These are phyloP conservation scores for Hirschfeldia incana DNA, from an alignment of 345 rosid species.

Conservation along the genomic window DNA sequence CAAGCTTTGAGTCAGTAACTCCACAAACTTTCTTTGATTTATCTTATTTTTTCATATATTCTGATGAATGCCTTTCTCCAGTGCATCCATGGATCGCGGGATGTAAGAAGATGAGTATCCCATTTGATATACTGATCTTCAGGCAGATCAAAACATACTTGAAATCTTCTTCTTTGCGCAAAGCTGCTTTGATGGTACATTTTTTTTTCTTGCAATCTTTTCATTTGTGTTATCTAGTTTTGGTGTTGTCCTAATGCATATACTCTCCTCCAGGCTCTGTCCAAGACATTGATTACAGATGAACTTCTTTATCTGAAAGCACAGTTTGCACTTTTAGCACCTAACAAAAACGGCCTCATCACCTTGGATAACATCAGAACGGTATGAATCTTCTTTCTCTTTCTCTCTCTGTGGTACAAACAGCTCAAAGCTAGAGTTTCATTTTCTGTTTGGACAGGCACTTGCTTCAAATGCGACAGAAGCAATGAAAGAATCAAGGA, in stretches of 20 bases:
- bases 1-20: constrained; percentile 81
- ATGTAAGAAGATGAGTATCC: constrained; percentile 51
- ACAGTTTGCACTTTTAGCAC: constrained; percentile 77
- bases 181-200: constrained; percentile 83
- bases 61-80: constrained; percentile 34
- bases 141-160: constrained; percentile 76
- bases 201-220: not conserved
- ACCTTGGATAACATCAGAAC: constrained; percentile 65
- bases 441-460: constrained; percentile 50
- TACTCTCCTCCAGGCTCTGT: constrained; percentile 62
- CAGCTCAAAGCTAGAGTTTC: constrained; percentile 17
- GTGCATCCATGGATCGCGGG: constrained; percentile 94
- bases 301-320: constrained; percentile 65
- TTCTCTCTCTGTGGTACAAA: not conserved
- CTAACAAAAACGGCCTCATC: constrained; percentile 65
- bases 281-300: constrained; percentile 71
- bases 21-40: constrained; percentile 21
- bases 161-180: constrained; percentile 84
- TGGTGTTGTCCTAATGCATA: not conserved
- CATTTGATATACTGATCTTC: constrained; percentile 74
- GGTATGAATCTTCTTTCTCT: constrained; percentile 40
- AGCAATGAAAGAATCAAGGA: constrained; percentile 85
- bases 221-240: not conserved
- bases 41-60: constrained; percentile 1
- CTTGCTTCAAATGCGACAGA: constrained; percentile 79